These are phyloP conservation scores for Gossypium turneri DNA, from an alignment of 345 rosid species.

Conservation along the genomic window DNA sequence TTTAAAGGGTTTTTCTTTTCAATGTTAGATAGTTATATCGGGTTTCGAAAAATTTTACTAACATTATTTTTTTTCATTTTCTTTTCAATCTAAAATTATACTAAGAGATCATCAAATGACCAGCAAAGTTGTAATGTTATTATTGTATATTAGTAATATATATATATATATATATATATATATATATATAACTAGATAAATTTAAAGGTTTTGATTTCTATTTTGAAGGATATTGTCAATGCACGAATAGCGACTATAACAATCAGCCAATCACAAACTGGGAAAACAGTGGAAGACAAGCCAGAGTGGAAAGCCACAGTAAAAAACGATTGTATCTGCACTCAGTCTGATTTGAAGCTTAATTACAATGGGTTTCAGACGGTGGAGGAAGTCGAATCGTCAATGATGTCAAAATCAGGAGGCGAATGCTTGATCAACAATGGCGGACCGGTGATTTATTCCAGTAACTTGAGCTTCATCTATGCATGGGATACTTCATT, in stretches of 20 bases:
- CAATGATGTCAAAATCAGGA: background rate
- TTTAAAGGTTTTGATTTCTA: background rate
- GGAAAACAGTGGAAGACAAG: background rate
- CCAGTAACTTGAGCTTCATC: background rate
- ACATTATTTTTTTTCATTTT: too few species aligned
- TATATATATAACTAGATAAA: too few species aligned
- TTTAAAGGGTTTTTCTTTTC: too few species aligned
- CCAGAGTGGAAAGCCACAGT: background rate
- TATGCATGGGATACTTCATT: conserved; percentile 9
- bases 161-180: too few species aligned
- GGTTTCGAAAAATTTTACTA: too few species aligned
- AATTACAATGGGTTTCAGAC: conserved; percentile 1
- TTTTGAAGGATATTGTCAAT: background rate
- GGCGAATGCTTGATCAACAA: background rate
- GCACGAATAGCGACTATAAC: background rate
- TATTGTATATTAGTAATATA: too few species aligned
- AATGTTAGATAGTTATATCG: too few species aligned
- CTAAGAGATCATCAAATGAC: too few species aligned
- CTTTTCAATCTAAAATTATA: too few species aligned
- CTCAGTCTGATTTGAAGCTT: background rate
- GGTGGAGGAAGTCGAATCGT: background rate
- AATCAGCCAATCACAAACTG: background rate
- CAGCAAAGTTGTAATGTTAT: too few species aligned
- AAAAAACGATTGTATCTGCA: background rate
- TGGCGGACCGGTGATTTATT: background rate